Evolutionary conservation across 1,284 basidiomycete species (phyloP).

Genomic region (Trichosporon coremiiforme): DNA sequence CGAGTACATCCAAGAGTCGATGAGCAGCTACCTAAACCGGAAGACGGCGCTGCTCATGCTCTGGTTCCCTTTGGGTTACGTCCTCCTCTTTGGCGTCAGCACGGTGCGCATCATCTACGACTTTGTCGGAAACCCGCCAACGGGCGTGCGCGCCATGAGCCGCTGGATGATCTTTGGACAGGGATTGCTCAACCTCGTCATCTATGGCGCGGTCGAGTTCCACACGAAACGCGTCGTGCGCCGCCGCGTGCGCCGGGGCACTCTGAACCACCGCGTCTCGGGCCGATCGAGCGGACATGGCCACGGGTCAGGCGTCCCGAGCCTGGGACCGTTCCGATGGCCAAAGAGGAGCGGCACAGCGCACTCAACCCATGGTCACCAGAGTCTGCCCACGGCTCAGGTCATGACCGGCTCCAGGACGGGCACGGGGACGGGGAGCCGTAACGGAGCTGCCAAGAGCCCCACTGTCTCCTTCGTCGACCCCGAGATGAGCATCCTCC

Average conservation of each 20-base stretch:
- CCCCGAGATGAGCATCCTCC: constrained; percentile 29
- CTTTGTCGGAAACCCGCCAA: constrained; percentile 45
- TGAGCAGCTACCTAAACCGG: constrained; percentile 56
- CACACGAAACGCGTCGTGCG: constrained; percentile 52
- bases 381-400: background rate
- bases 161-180: constrained; percentile 57
- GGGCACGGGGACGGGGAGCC: background rate
- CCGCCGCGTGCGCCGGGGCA: constrained; percentile 43
- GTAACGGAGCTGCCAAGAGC: background rate
- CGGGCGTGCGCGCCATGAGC: constrained; percentile 49
- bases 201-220: constrained; percentile 57
- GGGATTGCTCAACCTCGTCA: constrained; percentile 54
- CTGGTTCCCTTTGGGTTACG: constrained; percentile 55
- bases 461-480: constrained; percentile 31
- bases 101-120: constrained; percentile 56
- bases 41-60: constrained; percentile 57
- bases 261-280: constrained; percentile 40
- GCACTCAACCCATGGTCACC: background rate
- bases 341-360: background rate
- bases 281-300: background rate
- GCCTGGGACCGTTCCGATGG: background rate
- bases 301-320: background rate
- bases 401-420: background rate
- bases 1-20: constrained; percentile 53
- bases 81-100: constrained; percentile 56